A percentile compares a stretch with the other conserved stretches of the same genome.
Evolutionary conservation across 2,329 filamentous ascomycete species (phyloP).

Genomic region (Fusarium sp.): DNA sequence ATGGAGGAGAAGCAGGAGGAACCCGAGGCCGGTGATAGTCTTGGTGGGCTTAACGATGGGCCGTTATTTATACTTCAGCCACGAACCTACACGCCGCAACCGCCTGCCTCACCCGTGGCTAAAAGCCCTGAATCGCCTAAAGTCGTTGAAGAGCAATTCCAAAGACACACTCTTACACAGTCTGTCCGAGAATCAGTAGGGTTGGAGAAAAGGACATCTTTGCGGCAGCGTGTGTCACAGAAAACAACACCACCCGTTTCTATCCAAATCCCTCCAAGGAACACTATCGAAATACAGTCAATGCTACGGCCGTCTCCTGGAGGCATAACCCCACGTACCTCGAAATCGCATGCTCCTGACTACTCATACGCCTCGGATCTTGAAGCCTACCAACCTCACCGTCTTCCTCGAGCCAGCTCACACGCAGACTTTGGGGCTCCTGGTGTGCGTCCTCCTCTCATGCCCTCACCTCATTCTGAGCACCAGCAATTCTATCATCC

Average conservation of each 20-base stretch:
- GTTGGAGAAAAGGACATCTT: slow-evolving; percentile 58
- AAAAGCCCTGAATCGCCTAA: slow-evolving; percentile 40
- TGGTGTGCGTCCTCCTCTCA: slow-evolving; percentile 36
- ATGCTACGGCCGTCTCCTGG: slow-evolving; percentile 47
- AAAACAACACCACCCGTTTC: slow-evolving; percentile 64
- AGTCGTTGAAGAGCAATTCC: slow-evolving; percentile 21
- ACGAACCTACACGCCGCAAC: slow-evolving; percentile 67
- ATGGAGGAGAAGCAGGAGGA: slow-evolving; percentile 15
- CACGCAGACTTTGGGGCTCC: slow-evolving; percentile 47
- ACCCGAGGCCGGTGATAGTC: slow-evolving; percentile 25
- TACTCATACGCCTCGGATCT: slow-evolving; percentile 63
- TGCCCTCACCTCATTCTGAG: slow-evolving; percentile 52
- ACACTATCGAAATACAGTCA: slow-evolving; percentile 34
- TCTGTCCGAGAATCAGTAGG: slow-evolving; percentile 26
- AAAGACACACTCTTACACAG: slow-evolving; percentile 38
- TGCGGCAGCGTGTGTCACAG: slow-evolving; percentile 67
- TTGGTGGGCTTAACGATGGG: slow-evolving; percentile 48
- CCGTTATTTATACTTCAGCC: slow-evolving; percentile 68
- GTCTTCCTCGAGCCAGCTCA: slow-evolving; percentile 50
- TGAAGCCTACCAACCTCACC: slow-evolving; percentile 53
- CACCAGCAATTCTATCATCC: slow-evolving; percentile 69
- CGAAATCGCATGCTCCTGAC: slow-evolving; percentile 52
- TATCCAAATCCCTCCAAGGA: slow-evolving; percentile 64
- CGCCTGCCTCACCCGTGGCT: slow-evolving; percentile 61
- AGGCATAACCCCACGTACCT: slow-evolving; percentile 50